Base-by-base conservation (phyloP, 2,329 filamentous ascomycete genomes). In the Dichotomopilus funicola region DNA sequence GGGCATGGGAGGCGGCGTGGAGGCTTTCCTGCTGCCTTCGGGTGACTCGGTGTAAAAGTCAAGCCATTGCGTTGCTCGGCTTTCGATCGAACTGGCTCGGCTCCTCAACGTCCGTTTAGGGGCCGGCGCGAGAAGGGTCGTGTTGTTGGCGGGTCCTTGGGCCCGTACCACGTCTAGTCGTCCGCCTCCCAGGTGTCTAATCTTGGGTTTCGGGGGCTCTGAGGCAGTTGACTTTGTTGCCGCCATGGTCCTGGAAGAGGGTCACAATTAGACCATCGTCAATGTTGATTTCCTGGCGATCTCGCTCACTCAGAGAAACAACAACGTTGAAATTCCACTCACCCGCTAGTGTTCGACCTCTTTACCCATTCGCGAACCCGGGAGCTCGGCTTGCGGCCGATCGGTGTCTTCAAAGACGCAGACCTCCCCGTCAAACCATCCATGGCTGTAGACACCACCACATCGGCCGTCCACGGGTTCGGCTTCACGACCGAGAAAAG, bases 31-130 rank as follows among this genome's bases (percentile, higher is more conserved):
- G 49, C 40, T 12, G 10, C 7, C 9, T 9, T 54, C 54, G 1
- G 41, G 19, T 6, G 43, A 27, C 10, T 58, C 53, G 1, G 56
- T 40, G 51, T 64, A 64, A 5, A 65, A 59, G 47, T 65, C 62
- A n/a, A 61, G 55, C 63, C 63, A 65, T 44, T 64, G 62, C 1
- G 62, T 65, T n/a, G 58, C 53, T 12, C 62, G 60, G 49, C 61
- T 64, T 7, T 65, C 63, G 9, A 50, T 51, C 7, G 58, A 60
- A 35, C 44, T 55, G 8, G 55, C 31, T 11, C 45, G 51, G 10
- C 53, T 54, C 31, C 13, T 51, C 4, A 46, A 40, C 10, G 49
- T n/a, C 8, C 38, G 51, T 6, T 34, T 48, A 1, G 51, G 31
- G 6, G 12, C 13, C 3, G 55, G 35, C 5, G 49, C 9, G 1